These are phyloP conservation scores for Malassezia equina DNA, from an alignment of 1,284 basidiomycete species.

Conservation along the genomic window DNA sequence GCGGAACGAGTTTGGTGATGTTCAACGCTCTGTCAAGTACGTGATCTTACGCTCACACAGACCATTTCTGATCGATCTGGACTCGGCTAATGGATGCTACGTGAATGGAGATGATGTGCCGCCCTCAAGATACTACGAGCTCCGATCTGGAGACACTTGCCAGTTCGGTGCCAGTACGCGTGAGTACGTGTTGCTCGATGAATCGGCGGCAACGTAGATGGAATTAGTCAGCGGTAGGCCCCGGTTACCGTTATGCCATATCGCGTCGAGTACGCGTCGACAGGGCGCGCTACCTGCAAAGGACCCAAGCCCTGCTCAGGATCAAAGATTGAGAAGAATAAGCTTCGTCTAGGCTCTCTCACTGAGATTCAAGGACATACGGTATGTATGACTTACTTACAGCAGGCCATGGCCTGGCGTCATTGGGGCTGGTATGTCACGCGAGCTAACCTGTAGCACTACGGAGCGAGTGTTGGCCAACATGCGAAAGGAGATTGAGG, in stretches of 20 bases:
- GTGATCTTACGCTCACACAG: slow-evolving; percentile 7
- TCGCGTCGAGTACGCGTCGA: slow-evolving; percentile 34
- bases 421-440: slow-evolving; percentile 63
- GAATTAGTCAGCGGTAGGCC: slow-evolving; percentile 7
- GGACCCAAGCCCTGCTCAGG: slow-evolving; percentile 81
- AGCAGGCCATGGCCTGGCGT: slow-evolving; percentile 57
- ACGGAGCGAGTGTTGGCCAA: slow-evolving; percentile 10
- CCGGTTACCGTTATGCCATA: slow-evolving; percentile 24
- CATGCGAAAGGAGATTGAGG: slow-evolving; percentile 6
- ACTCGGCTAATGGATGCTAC: slow-evolving; percentile 85
- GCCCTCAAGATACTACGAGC: slow-evolving; percentile 76
- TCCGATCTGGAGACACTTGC: slow-evolving; percentile 62
- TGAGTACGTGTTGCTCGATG: slow-evolving; percentile 41
- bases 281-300: slow-evolving; percentile 65
- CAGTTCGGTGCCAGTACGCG: slow-evolving; percentile 36
- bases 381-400: slow-evolving; percentile 6
- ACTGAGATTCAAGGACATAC: slow-evolving; percentile 61
- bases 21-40: slow-evolving; percentile 52
- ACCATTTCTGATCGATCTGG: slow-evolving; percentile 71
- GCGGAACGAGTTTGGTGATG: slow-evolving; percentile 75
- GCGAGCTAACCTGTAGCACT: slow-evolving; percentile 5
- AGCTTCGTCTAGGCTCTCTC: slow-evolving; percentile 63
- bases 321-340: slow-evolving; percentile 62
- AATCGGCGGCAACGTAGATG: slow-evolving; percentile 16
- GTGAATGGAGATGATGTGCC: slow-evolving; percentile 83